These are phyloP conservation scores for Stylonectria norvegica DNA, from an alignment of 2,329 filamentous ascomycete species.

Conservation along the genomic window DNA sequence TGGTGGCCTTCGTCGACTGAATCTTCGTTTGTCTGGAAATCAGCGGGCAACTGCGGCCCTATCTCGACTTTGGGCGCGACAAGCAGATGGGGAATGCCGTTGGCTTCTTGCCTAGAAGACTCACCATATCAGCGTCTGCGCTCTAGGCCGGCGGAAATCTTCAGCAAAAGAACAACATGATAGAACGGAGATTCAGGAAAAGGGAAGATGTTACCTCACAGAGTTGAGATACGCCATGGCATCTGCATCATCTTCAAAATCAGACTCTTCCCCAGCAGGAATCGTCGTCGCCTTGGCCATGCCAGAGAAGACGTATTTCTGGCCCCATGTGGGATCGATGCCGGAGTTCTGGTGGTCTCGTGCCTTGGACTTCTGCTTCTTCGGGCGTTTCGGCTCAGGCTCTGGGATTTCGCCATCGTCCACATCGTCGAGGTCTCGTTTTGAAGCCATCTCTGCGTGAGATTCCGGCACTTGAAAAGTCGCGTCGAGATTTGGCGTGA, in stretches of 20 bases:
- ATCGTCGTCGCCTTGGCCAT: slow-evolving; percentile 47
- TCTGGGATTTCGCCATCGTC: slow-evolving; percentile 28
- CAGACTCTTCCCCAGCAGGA: slow-evolving; percentile 54
- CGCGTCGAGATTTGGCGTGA: not conserved
- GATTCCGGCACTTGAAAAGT: not conserved
- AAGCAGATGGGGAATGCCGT: slow-evolving; percentile 66
- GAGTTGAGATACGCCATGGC: slow-evolving; percentile 68
- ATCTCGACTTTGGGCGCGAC: slow-evolving; percentile 56
- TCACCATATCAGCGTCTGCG: slow-evolving; percentile 48
- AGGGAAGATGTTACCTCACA: slow-evolving; percentile 58
- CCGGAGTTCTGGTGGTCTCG: slow-evolving; percentile 42
- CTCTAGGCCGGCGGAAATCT: slow-evolving; percentile 13
- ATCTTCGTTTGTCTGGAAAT: slow-evolving; percentile 27
- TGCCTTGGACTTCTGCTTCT: slow-evolving; percentile 31
- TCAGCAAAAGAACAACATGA: slow-evolving; percentile 27
- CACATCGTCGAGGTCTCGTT: slow-evolving; percentile 32
- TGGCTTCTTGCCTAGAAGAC: slow-evolving; percentile 68
- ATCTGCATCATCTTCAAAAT: slow-evolving; percentile 65
- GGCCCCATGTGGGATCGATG: slow-evolving; percentile 65
- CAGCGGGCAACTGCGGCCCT: slow-evolving; percentile 48
- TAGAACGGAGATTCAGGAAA: not conserved
- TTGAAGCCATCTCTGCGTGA: slow-evolving; percentile 31
- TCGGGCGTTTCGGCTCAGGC: slow-evolving; percentile 26
- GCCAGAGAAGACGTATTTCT: slow-evolving; percentile 69
- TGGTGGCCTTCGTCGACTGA: slow-evolving; percentile 30